Evolutionary conservation across 2,329 filamentous ascomycete species (phyloP).

Genomic region (Claviceps sp.): DNA sequence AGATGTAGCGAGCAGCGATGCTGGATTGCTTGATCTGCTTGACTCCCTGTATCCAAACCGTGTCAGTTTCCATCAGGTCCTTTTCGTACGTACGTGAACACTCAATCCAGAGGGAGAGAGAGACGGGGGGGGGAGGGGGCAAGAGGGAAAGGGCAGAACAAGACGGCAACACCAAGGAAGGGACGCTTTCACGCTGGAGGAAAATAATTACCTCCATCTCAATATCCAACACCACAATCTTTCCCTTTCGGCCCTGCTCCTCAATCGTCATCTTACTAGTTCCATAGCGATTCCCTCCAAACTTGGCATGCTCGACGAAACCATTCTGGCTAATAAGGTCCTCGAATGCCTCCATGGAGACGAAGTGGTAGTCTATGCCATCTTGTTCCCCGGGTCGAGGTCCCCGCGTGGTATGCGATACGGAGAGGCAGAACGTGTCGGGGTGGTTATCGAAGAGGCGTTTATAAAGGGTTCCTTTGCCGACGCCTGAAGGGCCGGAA

Average conservation of each 20-base stretch:
- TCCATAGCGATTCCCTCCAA: conserved; percentile 77
- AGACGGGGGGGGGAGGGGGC: too few species aligned
- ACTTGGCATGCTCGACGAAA: conserved; percentile 79
- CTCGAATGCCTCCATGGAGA: conserved; percentile 52
- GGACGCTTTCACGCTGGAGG: too few species aligned
- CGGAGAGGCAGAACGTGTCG: conserved; percentile 39
- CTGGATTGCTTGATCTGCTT: conserved; percentile 77
- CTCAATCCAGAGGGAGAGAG: too few species aligned
- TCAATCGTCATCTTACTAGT: conserved; percentile 70
- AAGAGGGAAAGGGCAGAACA: too few species aligned
- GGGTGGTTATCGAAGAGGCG: conserved; percentile 48
- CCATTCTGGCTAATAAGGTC: conserved; percentile 52
- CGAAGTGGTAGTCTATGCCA: conserved; percentile 73
- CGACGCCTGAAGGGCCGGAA: conserved; percentile 64
- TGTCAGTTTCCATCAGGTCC: too few species aligned
- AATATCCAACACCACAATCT: conserved; percentile 78
- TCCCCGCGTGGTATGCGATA: conserved; percentile 66
- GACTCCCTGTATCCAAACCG: conserved; percentile 41
- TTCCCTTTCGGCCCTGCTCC: conserved; percentile 56
- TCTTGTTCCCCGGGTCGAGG: conserved; percentile 64
- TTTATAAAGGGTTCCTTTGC: conserved; percentile 68
- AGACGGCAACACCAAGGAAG: too few species aligned
- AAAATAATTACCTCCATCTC: conserved; percentile 67
- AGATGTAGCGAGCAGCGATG: conserved; percentile 67
- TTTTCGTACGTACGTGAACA: too few species aligned